phyloP scores from a whole-genome alignment of 2,329 filamentous ascomycete species.

The Penicillium sp. region DNA sequence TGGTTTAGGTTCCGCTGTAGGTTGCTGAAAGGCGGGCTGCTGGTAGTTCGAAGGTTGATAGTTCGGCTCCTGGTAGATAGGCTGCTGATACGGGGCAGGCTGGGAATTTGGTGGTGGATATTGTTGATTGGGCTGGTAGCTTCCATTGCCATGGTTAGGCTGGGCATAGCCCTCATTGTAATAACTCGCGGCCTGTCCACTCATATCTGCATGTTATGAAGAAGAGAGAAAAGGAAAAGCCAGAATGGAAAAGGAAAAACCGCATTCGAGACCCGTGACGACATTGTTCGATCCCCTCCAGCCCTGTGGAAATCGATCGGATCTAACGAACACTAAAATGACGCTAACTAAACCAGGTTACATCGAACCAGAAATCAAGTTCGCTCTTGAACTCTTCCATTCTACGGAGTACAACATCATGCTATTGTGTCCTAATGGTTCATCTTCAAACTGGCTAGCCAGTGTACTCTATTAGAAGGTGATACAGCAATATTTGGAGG shows the following conservation, averaged over 20 bases:
- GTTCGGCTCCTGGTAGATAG: conserved; percentile 13
- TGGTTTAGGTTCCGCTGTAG: conserved; percentile 24
- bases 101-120: conserved; percentile 13
- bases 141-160: conserved; percentile 6
- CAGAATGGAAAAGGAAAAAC: not conserved
- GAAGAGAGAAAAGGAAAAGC: not conserved
- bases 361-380: no score
- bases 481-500: no score
- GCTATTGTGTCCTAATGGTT: no score
- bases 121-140: conserved; percentile 17
- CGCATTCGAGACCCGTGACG: not conserved
- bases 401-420: no score
- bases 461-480: no score
- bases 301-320: not conserved
- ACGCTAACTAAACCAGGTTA: not conserved
- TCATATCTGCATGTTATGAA: conserved; percentile 25
- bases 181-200: conserved; percentile 38
- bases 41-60: conserved; percentile 6
- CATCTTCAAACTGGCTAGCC: no score
- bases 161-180: conserved; percentile 30
- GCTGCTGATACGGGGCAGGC: conserved; percentile 1
- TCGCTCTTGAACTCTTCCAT: no score
- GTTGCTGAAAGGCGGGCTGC: conserved; percentile 8
- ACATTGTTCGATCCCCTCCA: not conserved
- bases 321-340: not conserved